Conservation (phyloP, 495 filamentous ascomycete species). For the Penicillium paxilli region DNA sequence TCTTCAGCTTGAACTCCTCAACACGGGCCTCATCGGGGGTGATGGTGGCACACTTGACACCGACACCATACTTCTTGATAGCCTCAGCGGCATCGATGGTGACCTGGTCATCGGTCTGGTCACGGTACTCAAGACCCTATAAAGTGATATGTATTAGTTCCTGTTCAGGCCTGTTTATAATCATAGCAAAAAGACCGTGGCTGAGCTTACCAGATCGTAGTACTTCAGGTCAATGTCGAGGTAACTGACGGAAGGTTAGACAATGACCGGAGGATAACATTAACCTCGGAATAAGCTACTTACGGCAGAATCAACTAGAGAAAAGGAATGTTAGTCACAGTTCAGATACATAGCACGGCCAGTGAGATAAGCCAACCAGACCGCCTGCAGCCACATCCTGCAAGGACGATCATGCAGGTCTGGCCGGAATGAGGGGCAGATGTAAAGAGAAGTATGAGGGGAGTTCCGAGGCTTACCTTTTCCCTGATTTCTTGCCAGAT, state of each 20-base stretch:
- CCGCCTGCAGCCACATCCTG: conserved; percentile 18
- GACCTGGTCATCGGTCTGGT: conserved; percentile 94
- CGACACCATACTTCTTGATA: conserved; percentile 97
- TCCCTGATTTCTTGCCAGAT: conserved; percentile 99
- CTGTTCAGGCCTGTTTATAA: too few relatives aligned
- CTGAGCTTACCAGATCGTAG: conserved; percentile 73
- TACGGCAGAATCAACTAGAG: conserved; percentile 80
- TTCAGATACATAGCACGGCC: conserved; percentile 7
- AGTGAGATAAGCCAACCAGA: conserved; percentile 3
- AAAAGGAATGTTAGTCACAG: conserved; percentile 22
- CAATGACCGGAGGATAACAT: conserved; percentile 1
- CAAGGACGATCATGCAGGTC: conserved; percentile 19
- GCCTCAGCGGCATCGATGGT: conserved; percentile 93
- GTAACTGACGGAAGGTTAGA: conserved; percentile 53
- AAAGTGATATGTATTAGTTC: conserved; percentile 8
- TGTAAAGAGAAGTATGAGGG: conserved; percentile 1
- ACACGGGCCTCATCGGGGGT: conserved; percentile 96
- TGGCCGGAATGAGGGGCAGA: conserved; percentile 10
- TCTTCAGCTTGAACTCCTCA: conserved; percentile 96
- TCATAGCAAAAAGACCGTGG: background rate
- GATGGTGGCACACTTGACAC: conserved; percentile 99
- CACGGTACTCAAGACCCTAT: conserved; percentile 86
- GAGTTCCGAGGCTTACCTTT: conserved; percentile 56
- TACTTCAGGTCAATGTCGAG: conserved; percentile 98
- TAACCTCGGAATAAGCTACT: conserved; percentile 24